These are phyloP conservation scores for Lentinula raphanica DNA, from an alignment of 768 basidiomycete genomes.

Conservation along the genomic window DNA sequence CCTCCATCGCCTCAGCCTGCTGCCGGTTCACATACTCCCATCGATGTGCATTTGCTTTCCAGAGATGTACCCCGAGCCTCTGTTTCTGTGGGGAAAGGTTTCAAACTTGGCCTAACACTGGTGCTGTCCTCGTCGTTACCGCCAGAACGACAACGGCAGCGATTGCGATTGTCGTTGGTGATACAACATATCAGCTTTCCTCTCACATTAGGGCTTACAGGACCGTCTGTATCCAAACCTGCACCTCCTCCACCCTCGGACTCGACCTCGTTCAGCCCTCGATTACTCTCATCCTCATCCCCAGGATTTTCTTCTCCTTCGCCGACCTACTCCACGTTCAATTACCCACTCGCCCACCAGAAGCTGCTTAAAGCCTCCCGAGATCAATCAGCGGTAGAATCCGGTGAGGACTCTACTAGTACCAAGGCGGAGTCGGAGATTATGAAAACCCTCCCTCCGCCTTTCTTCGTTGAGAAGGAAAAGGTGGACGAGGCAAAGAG, in stretches of 20 bases:
- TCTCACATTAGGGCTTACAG: slow-evolving; percentile 13
- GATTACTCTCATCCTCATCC: slow-evolving; percentile 38
- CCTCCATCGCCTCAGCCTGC: slow-evolving; percentile 21
- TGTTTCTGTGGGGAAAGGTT: slow-evolving; percentile 52
- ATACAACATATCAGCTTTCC: slow-evolving; percentile 62
- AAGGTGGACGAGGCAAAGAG: slow-evolving; percentile 29
- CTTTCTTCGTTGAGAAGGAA: slow-evolving; percentile 45
- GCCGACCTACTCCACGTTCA: slow-evolving; percentile 41
- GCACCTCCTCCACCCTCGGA: slow-evolving; percentile 24
- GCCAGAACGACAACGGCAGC: slow-evolving; percentile 21
- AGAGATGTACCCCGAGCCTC: slow-evolving; percentile 39
- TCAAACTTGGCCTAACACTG: slow-evolving; percentile 51
- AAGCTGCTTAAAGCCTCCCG: slow-evolving; percentile 42
- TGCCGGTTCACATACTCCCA: slow-evolving; percentile 26
- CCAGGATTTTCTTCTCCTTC: slow-evolving; percentile 55
- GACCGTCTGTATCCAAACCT: slow-evolving; percentile 17
- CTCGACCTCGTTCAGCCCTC: slow-evolving; percentile 30
- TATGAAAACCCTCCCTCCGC: slow-evolving; percentile 33
- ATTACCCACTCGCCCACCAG: slow-evolving; percentile 47
- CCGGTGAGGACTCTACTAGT: too few relatives aligned
- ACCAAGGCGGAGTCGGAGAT: slow-evolving; percentile 8
- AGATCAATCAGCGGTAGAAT: slow-evolving; percentile 16
- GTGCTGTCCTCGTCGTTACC: slow-evolving; percentile 44
- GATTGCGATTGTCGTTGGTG: slow-evolving; percentile 45
- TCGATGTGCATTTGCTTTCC: slow-evolving; percentile 57